Conservation (phyloP, 176 grass and related monocot genomes). For the maize (Zea mays) region DNA sequence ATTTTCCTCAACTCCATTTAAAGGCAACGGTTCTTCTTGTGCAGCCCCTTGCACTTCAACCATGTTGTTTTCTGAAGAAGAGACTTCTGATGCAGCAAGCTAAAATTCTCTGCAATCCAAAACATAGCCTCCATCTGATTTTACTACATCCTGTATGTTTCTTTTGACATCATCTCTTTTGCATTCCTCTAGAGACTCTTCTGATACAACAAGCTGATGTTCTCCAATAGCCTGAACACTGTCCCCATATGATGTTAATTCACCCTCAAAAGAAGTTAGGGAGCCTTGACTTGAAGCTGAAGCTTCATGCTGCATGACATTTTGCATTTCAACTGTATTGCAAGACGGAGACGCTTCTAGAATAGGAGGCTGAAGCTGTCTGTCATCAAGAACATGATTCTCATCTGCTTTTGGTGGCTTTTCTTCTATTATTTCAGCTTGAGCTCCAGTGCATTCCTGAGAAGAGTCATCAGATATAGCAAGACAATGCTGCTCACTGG, state of each 20-base stretch:
- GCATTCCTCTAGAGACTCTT: neutral
- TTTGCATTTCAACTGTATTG: too few relatives aligned
- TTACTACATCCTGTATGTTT: neutral
- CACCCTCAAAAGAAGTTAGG: neutral
- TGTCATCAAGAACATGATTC: neutral
- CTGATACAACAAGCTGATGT: neutral
- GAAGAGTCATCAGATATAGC: too few relatives aligned
- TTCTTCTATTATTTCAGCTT: slow-evolving; percentile 20
- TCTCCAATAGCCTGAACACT: neutral
- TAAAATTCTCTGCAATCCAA: slow-evolving; percentile 5
- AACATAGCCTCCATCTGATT: slow-evolving; percentile 19
- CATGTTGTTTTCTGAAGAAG: too few relatives aligned
- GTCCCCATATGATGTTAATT: neutral
- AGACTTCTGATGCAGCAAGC: too few relatives aligned
- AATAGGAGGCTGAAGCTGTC: too few relatives aligned
- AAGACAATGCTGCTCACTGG: neutral
- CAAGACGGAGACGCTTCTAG: too few relatives aligned
- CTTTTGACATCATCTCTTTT: neutral
- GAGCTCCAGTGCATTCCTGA: neutral
- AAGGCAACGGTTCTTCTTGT: too few relatives aligned
- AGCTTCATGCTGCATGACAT: too few relatives aligned
- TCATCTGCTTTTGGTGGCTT: slow-evolving; percentile 7
- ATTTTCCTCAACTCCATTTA: slow-evolving; percentile 12
- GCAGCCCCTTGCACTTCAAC: too few relatives aligned
- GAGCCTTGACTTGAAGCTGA: too few relatives aligned